These are phyloP conservation scores for Quambalaria eucalypti DNA, from an alignment of 1,284 basidiomycete genomes.

Conservation along the genomic window DNA sequence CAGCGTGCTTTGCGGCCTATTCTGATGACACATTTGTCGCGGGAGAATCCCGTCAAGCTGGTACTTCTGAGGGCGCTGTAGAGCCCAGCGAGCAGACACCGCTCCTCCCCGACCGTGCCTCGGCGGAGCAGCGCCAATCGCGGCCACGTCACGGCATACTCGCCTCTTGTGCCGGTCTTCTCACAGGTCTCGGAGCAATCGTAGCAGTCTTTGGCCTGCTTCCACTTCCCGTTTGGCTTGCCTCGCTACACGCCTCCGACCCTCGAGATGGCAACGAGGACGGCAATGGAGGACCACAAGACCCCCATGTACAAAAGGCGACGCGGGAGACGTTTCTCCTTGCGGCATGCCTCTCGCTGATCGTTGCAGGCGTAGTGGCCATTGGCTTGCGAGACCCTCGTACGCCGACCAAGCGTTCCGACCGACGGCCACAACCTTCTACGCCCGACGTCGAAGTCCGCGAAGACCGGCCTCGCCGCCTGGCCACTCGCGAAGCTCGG, in stretches of 20 bases:
- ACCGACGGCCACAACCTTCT: too few relatives aligned
- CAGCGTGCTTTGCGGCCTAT: too few relatives aligned
- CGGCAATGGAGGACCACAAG: slow-evolving; percentile 2
- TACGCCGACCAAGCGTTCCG: too few relatives aligned
- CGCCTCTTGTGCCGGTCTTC: slow-evolving; percentile 21
- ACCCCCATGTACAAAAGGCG: slow-evolving; percentile 12
- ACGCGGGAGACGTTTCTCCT: slow-evolving; percentile 17
- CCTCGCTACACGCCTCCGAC: slow-evolving; percentile 9
- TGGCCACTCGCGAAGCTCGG: too few relatives aligned
- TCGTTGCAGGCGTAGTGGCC: slow-evolving; percentile 1
- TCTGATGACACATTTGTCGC: too few relatives aligned
- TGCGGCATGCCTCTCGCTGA: slow-evolving; percentile 4
- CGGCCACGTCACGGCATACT: slow-evolving; percentile 15
- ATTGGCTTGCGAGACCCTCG: slow-evolving; percentile 2
- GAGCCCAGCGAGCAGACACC: neutral
- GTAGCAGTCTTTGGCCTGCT: slow-evolving; percentile 27
- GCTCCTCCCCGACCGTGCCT: neutral
- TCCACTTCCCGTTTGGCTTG: slow-evolving; percentile 20
- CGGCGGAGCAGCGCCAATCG: neutral
- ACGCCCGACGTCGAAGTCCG: too few relatives aligned
- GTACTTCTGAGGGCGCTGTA: too few relatives aligned
- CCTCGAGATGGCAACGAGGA: neutral
- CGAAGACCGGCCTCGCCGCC: too few relatives aligned
- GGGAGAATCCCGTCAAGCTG: too few relatives aligned
- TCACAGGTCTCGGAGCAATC: slow-evolving; percentile 23